Base-by-base conservation (phyloP, 2,329 filamentous ascomycete genomes). In the Hirsutella rhossiliensis region DNA sequence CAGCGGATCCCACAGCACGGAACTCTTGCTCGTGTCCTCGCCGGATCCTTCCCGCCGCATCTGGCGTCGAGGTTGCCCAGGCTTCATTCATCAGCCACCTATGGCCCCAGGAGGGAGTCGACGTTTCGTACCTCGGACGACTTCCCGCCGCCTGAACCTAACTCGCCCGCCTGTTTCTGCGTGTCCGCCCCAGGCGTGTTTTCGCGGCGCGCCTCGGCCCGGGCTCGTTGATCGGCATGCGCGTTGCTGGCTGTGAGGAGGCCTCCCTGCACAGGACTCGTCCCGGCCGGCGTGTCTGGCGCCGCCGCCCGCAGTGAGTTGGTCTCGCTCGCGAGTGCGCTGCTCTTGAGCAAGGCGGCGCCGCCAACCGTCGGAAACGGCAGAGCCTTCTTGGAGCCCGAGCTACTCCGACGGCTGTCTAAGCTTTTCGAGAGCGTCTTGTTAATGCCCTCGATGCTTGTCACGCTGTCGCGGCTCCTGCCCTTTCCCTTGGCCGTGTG, bases 341-440 rank as follows among this genome's bases (percentile, higher is more conserved):
- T 76, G 43, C 70, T 72, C 56, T 72, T 73, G 31, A 67, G 54
- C 42, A 65, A 46, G 11, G 58, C 58, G 5, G 67, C 63, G n/a
- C 63, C 59, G 13, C 63, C 62, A 11, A 62, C 62, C 4, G 67
- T 61, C 32, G 67, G 64, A 50, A 78, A 72, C 2, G 76, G 77
- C 11, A 80, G 62, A 31, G 84, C 82, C 59, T 87, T 89, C 63
- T 84, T 89, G 46, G 86, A 94, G 43, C 76, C 83, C 13, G 84
- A 85, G 62, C 89, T 96, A 59, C 87, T 94, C 38, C 90, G 82
- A 43, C 90, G 80, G 63, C 85, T 94, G 61, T 96, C 89, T 23
- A 97, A 75, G 60, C 87, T 95, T 66, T 87, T 94, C 47, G 82
- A 89, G 13, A 89, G 67, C 6, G 82, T 87, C 64, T 82, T 84